phyloP scores from a whole-genome alignment of 257 asterid genomes.

The Salvia hispanica region DNA sequence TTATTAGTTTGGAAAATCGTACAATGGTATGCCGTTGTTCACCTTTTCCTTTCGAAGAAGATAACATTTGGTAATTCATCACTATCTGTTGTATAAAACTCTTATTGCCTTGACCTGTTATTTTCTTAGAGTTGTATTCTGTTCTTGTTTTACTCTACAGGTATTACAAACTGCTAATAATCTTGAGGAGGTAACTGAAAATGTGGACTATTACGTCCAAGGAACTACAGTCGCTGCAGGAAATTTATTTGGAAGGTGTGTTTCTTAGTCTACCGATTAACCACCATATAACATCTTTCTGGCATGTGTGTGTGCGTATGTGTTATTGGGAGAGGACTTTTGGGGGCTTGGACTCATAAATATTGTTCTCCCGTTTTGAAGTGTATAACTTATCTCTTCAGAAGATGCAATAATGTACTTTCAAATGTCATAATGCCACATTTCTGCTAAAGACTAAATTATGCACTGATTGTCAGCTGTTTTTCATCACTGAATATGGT shows the following conservation, averaged over 20 bases:
- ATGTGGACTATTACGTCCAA: conserved; percentile 90
- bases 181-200: conserved; percentile 99
- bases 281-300: neutral
- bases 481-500: too few relatives aligned
- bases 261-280: neutral
- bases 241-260: conserved; percentile 92
- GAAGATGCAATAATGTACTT: conserved; percentile 8
- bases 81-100: neutral
- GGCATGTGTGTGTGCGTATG: neutral
- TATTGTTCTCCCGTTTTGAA: neutral
- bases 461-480: conserved; percentile 15
- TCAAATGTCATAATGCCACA: neutral
- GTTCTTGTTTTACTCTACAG: conserved; percentile 44
- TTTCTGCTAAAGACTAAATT: conserved; percentile 21
- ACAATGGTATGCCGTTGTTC: conserved; percentile 67
- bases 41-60: conserved; percentile 26
- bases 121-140: conserved; percentile 12
- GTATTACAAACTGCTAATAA: conserved; percentile 92
- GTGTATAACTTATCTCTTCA: conserved; percentile 16
- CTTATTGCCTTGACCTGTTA: neutral
- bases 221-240: conserved; percentile 98
- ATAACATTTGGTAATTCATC: conserved; percentile 11
- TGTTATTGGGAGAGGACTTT: neutral
- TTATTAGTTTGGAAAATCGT: conserved; percentile 91
- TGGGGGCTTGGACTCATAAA: neutral